Evolutionary conservation across 106 monocot genomes (phyloP), one percentile per base, ranked within the genome.

Genomic region (Dioscorea alata): DNA sequence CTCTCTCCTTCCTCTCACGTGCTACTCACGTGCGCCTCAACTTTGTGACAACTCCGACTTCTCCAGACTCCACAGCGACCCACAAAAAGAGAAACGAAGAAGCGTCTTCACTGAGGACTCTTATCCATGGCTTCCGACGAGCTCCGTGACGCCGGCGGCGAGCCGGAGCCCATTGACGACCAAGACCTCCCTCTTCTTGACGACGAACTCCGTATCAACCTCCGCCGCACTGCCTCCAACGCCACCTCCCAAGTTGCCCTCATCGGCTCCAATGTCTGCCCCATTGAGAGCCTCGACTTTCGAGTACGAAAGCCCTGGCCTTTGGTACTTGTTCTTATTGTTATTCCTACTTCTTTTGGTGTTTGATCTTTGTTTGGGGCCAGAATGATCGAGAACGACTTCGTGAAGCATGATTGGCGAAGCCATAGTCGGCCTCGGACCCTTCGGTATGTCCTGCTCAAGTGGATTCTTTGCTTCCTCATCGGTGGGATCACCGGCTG

Each of bases 211-310:
- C 59, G 50, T 34, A 51, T 31, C 24, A 12, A 14, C 67, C 82
- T 91, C 68, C 77, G 84, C 17, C 77, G 91, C 18, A 58, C 52
- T 48, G 74, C 82, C 15, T 79, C 91, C 66, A 88, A 91, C 71
- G 84, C 60, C 54, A 80, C 84, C 52, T 96, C 91, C 5, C 95
- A 86, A 64, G 59, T 88, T 23, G 95, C 95, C 71, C 80, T 95
- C 71, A 69, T 95, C 73, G 95, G 95, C 60, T 80, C 91, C 77
- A 82, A 82, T 10, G 23, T 82, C 72, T 91, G 78, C 75, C 91
- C 91, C 33, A 80, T 96, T 59, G 95, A 96, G 72, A 85, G 85
- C 83, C 88, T 96, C 66, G 95, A 96, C n/a, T 61, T 96, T 88
- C 74, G 95, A 96, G 93, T 86, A 75, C 28, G 8, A 24, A 23